phyloP scores from a whole-genome alignment of 2,329 filamentous ascomycete genomes.

The Ceratocystis variospora region DNA sequence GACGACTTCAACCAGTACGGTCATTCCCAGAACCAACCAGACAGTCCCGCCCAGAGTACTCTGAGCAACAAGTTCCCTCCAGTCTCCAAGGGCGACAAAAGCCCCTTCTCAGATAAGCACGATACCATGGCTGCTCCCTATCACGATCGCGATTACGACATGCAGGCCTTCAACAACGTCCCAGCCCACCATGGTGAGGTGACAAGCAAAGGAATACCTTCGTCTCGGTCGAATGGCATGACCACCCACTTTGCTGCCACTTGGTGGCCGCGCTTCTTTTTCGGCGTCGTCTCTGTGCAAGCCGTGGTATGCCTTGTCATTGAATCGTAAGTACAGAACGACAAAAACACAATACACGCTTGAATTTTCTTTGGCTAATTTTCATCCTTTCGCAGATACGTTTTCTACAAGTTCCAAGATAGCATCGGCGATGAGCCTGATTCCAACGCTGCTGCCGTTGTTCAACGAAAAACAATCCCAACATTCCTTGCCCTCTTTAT shows the following conservation, averaged over 20 bases:
- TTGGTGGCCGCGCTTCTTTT: constrained; percentile 79
- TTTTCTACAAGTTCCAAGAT: constrained; percentile 75
- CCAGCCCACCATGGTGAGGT: constrained; percentile 2
- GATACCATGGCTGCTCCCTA: constrained; percentile 12
- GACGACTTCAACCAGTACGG: constrained; percentile 19
- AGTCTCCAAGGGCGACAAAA: constrained; percentile 5
- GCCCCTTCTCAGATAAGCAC: constrained; percentile 15
- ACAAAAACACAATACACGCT: neutral
- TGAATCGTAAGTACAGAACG: constrained; percentile 55
- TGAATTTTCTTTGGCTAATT: neutral
- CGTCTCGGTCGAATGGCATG: constrained; percentile 12
- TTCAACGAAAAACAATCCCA: constrained; percentile 60
- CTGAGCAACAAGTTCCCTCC: constrained; percentile 14
- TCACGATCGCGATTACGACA: constrained; percentile 14
- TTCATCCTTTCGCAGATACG: constrained; percentile 45
- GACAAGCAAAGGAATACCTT: neutral
- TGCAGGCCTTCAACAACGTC: constrained; percentile 10
- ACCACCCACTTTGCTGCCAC: constrained; percentile 63
- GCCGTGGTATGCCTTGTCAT: constrained; percentile 67
- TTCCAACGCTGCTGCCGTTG: constrained; percentile 29
- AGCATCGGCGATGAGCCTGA: constrained; percentile 33
- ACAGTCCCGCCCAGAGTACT: constrained; percentile 19
- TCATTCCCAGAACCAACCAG: constrained; percentile 17
- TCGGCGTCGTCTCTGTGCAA: constrained; percentile 60
- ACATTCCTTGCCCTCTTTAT: constrained; percentile 95